These are phyloP conservation scores for Dendrobium officinale DNA, from an alignment of 106 monocot genomes.

Conservation along the genomic window DNA sequence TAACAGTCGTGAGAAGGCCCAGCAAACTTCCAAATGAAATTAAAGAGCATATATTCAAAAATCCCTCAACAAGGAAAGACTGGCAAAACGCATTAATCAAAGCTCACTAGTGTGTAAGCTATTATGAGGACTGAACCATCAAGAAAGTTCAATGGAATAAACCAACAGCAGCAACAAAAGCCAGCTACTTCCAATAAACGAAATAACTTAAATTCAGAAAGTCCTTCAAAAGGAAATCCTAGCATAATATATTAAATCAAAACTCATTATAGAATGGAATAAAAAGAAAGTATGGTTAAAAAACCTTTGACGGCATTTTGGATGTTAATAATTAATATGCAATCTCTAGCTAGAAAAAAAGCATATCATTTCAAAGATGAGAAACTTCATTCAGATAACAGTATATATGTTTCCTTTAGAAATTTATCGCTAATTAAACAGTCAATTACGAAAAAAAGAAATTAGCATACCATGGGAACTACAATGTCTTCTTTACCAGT, in stretches of 20 bases:
- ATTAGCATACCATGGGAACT: constrained; percentile 79
- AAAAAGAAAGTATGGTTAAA: neutral
- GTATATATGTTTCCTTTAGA: neutral
- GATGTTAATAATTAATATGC: neutral
- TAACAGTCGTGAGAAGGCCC: too few species aligned
- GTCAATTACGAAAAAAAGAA: neutral
- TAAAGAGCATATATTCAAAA: neutral
- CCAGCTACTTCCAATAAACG: neutral
- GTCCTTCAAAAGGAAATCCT: neutral
- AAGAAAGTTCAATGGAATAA: neutral
- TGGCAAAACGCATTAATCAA: neutral
- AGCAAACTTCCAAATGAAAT: too few species aligned
- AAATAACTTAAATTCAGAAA: neutral
- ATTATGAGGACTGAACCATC: neutral
- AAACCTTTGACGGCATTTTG: neutral
- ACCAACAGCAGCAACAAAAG: neutral
- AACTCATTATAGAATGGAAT: neutral
- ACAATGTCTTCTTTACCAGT: constrained; percentile 94
- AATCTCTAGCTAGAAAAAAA: neutral
- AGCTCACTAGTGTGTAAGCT: neutral
- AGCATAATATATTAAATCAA: neutral
- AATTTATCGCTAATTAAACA: neutral
- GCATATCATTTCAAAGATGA: neutral
- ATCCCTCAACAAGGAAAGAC: neutral
- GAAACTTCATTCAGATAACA: neutral